A percentile compares a stretch with the other conserved stretches of the same genome.
These are phyloP conservation scores for Dioszegia crocea DNA, from an alignment of 768 basidiomycete species.

Conservation along the genomic window DNA sequence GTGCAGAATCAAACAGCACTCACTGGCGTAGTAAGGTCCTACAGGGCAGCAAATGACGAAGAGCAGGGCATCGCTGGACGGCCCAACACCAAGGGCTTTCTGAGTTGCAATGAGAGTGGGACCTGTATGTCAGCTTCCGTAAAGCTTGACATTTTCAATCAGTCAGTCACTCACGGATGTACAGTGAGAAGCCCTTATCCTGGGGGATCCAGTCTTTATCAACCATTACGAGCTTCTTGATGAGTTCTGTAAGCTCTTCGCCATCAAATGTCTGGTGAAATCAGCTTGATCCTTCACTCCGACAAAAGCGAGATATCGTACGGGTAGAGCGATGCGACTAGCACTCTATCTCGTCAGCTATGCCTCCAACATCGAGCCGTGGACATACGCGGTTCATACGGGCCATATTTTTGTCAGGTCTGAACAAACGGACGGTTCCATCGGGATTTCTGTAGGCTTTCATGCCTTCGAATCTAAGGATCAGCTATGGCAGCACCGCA, in stretches of 20 bases:
- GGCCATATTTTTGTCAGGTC: constrained; percentile 97
- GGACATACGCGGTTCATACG: constrained; percentile 67
- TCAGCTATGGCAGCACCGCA: background rate
- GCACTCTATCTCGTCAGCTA: constrained; percentile 56
- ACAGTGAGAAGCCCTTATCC: constrained; percentile 81
- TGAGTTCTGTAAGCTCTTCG: constrained; percentile 66
- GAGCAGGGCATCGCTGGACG: constrained; percentile 74
- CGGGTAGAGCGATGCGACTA: constrained; percentile 66
- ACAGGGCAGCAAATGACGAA: constrained; percentile 68
- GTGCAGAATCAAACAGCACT: constrained; percentile 9
- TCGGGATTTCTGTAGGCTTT: constrained; percentile 78
- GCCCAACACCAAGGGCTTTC: constrained; percentile 59
- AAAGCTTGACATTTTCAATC: background rate
- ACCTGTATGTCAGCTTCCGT: constrained; percentile 30
- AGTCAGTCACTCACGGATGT: constrained; percentile 70
- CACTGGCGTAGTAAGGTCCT: constrained; percentile 65
- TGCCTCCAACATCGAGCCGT: background rate
- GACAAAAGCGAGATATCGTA: constrained; percentile 20
- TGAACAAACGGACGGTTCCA: constrained; percentile 75
- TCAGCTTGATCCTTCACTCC: background rate
- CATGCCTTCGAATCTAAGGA: constrained; percentile 70
- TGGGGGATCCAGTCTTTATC: constrained; percentile 90
- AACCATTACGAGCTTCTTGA: constrained; percentile 76
- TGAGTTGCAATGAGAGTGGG: constrained; percentile 65
- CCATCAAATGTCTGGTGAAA: constrained; percentile 66